Conservation (phyloP, 2,329 filamentous ascomycete genomes). For the Botrytis porri region DNA sequence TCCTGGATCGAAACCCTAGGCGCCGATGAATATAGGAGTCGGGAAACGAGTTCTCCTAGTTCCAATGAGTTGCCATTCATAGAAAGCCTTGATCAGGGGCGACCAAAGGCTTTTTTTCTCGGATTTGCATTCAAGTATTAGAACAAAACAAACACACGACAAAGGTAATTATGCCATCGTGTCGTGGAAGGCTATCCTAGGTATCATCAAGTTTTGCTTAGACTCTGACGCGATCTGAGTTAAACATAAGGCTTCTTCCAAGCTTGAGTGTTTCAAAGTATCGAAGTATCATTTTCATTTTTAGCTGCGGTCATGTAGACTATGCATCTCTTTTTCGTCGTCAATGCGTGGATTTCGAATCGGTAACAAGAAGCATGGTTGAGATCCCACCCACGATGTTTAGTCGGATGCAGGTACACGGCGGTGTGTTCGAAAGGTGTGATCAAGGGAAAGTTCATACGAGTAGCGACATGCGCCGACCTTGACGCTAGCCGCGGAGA, state of each 20-base stretch:
- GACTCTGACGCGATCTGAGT: background rate
- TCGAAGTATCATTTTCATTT: background rate
- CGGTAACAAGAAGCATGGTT: background rate
- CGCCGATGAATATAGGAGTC: background rate
- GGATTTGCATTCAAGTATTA: background rate
- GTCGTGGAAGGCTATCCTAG: background rate
- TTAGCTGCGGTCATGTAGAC: background rate
- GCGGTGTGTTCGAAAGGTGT: background rate
- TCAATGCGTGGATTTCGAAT: background rate
- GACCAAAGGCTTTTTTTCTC: background rate
- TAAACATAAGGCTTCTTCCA: background rate
- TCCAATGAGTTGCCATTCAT: background rate
- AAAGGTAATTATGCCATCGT: background rate
- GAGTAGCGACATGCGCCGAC: background rate
- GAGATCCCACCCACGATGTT: background rate
- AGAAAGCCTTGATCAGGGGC: background rate
- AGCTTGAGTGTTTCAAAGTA: background rate
- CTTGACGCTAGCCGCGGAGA: background rate
- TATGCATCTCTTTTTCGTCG: background rate
- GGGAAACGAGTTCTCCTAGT: background rate
- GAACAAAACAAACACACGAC: background rate
- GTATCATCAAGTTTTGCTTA: background rate
- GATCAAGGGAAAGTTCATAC: too few species aligned
- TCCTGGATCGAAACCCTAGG: background rate
- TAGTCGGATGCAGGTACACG: background rate